Evolutionary conservation across 345 rosid species (phyloP).

Genomic region (Erodium maritimum): DNA sequence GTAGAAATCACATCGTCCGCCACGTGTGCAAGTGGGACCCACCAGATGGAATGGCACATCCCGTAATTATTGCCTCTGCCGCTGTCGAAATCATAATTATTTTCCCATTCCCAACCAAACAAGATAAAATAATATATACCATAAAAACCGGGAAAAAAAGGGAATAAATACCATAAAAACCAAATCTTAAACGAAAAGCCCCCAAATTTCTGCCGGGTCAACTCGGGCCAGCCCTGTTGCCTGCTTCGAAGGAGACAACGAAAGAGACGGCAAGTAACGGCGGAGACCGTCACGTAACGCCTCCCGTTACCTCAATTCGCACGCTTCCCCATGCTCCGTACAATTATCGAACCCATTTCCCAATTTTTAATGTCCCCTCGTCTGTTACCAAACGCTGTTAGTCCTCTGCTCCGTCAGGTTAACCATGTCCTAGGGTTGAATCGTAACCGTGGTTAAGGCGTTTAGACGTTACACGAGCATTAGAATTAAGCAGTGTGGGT

Average conservation of each 20-base stretch:
- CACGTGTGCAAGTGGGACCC: conserved; percentile 18
- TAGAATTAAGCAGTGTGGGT: conserved; percentile 10
- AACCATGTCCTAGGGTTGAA: background rate
- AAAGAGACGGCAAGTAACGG: conserved; percentile 40
- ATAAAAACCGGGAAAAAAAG: background rate
- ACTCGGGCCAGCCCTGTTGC: conserved; percentile 50
- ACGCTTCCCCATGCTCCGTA: conserved; percentile 20
- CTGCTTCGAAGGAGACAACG: conserved; percentile 53
- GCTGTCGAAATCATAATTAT: conserved; percentile 12
- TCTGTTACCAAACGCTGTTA: background rate
- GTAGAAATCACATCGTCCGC: background rate
- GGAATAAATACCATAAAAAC: no score
- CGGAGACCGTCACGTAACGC: conserved; percentile 9
- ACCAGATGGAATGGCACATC: conserved; percentile 12
- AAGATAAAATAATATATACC: background rate
- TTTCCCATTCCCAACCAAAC: conserved; percentile 4
- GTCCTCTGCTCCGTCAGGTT: background rate
- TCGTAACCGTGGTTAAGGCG: background rate
- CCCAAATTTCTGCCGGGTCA: conserved; percentile 40
- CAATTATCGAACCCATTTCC: background rate
- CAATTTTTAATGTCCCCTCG: background rate
- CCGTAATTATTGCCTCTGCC: background rate
- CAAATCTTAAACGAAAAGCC: background rate
- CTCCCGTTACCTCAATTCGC: conserved; percentile 22
- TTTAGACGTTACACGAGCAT: background rate